These are phyloP conservation scores for Platanus orientalis DNA, from an alignment of 164 flowering plant species.

Conservation along the genomic window DNA sequence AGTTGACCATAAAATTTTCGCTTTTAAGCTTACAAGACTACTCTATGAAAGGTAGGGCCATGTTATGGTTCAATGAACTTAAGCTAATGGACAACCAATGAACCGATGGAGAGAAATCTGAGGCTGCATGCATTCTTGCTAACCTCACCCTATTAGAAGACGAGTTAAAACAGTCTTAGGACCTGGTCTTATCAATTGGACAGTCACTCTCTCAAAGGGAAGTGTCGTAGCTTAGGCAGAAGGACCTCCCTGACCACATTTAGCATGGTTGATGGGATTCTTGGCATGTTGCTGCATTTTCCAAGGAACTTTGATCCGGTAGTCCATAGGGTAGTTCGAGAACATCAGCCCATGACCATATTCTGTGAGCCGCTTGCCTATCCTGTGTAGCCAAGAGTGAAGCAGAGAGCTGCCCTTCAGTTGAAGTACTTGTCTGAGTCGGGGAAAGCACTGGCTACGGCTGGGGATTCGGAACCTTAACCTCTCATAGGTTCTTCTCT, in stretches of 20 bases:
- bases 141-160: slow-evolving; percentile 45
- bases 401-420: slow-evolving; percentile 43
- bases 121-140: too few species aligned
- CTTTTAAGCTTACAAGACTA: slow-evolving; percentile 36
- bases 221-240: too few species aligned
- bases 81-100: too few species aligned
- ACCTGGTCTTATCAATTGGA: too few species aligned
- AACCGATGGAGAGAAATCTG: too few species aligned
- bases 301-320: slow-evolving; percentile 29
- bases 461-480: slow-evolving; percentile 25
- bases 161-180: slow-evolving; percentile 46
- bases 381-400: slow-evolving; percentile 35
- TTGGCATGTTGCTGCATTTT: slow-evolving; percentile 51
- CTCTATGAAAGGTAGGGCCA: too few species aligned
- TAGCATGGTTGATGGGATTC: slow-evolving; percentile 50
- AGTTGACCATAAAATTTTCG: slow-evolving; percentile 35
- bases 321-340: slow-evolving; percentile 35
- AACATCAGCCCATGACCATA: slow-evolving; percentile 33
- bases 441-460: slow-evolving; percentile 13
- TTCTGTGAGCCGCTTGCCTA: too few species aligned
- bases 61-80: too few species aligned
- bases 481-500: slow-evolving; percentile 36
- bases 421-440: slow-evolving; percentile 47
- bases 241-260: slow-evolving; percentile 22
- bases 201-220: too few species aligned